Evolutionary conservation across 78 protist species (phyloP), one percentile per base, ranked within the genome.

Genomic region (Creolimax fragrantissima): DNA sequence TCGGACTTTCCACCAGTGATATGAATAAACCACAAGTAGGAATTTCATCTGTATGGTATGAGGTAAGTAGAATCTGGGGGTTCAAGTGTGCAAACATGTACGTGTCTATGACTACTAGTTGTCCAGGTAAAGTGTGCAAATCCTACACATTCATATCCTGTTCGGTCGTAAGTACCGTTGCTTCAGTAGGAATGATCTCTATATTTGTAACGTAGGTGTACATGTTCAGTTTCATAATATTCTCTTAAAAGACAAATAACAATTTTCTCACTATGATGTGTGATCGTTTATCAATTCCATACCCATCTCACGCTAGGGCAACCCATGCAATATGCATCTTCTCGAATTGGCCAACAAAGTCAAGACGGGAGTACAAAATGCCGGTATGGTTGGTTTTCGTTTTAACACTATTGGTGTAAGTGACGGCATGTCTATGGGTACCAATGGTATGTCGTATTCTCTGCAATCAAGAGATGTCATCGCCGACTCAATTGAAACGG

Each of bases 361-460:
- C 86, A 91, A 92, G 42, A 90, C 37, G 85, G 94, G 94, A 41
- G 94, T 93, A 2, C 42, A 66, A 84, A 45, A 3, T 3, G 90
- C 37, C 17, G 97, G 95, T 3, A 35, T 94, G 85, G 95, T 92
- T 4, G 97, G 97, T n/a, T 43, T 81, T 37, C 92, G 95, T n/a
- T 95, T 95, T 95, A 95, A 95, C 93, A 92, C 95, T 42, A 93
- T 95, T 67, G 97, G 96, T 4, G 97, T 95, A 67, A 42, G 89
- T 66, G 97, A 96, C 89, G 97, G 97, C 7, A 93, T 94, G 66
- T 74, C 95, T 45, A 94, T 89, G 89, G 97, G 97, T 5, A 96
- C 96, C 3, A 89, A 41, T 42, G 97, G 97, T 66, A 96, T 94
- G 96, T 39, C 88, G 39, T 94, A 81, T 45, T 90, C 93, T 43